Evolutionary conservation across 1,284 basidiomycete genomes (phyloP).

Genomic region (Cryptococcus sp.): DNA sequence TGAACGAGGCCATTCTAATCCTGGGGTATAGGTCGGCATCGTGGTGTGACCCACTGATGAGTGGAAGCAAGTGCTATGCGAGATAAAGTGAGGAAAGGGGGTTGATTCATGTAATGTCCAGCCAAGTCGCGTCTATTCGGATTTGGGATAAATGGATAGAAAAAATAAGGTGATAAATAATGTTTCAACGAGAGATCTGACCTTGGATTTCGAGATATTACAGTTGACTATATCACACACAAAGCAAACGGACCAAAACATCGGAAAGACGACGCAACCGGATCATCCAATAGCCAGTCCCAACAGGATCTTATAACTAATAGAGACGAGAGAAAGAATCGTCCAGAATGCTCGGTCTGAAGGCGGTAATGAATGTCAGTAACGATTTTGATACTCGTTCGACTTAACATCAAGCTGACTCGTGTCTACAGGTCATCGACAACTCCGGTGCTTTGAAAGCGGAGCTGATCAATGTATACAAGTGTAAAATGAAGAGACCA

Average conservation of each 20-base stretch:
- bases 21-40: conserved; percentile 6
- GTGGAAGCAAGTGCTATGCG: not conserved
- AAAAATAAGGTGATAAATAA: too few species aligned
- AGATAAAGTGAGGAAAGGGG: not conserved
- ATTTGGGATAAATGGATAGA: not conserved
- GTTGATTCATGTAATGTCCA: not conserved
- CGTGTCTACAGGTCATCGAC: conserved; percentile 65
- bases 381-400: not conserved
- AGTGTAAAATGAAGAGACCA: conserved; percentile 65
- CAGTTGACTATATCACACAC: too few species aligned
- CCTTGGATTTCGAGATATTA: too few species aligned
- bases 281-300: too few species aligned
- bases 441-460: conserved; percentile 96
- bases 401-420: not conserved
- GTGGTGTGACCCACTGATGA: too few species aligned
- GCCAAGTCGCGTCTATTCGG: not conserved
- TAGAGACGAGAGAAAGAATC: not conserved
- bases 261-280: too few species aligned
- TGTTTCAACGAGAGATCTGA: too few species aligned
- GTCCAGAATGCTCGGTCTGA: conserved; percentile 4
- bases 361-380: conserved; percentile 6
- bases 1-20: conserved; percentile 20
- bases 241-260: too few species aligned
- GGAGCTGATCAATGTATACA: conserved; percentile 95
- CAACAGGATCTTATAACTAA: too few species aligned